phyloP scores from a whole-genome alignment of 129 eudicot species.

The Pittosporum tobira region DNA sequence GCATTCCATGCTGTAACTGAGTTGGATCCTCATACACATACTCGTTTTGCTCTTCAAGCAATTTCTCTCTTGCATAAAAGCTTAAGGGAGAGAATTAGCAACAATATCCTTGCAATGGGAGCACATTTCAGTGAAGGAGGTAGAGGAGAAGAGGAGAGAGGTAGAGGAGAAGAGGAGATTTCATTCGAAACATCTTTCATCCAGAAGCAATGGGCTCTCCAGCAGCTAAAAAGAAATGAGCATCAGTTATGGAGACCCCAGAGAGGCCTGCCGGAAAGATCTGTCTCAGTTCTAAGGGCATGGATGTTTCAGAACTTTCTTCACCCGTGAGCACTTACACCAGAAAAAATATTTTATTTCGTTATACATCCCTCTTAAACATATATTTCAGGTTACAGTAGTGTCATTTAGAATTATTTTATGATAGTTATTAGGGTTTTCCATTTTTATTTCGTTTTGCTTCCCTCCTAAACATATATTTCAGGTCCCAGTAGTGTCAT shows the following conservation, averaged over 20 bases:
- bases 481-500: not conserved
- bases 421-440: not conserved
- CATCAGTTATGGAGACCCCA: slow-evolving; percentile 91
- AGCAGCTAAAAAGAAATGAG: slow-evolving; percentile 71
- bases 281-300: slow-evolving; percentile 84
- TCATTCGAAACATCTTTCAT: slow-evolving; percentile 52
- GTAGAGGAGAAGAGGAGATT: slow-evolving; percentile 27
- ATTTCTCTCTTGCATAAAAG: slow-evolving; percentile 59
- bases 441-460: not conserved
- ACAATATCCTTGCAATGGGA: slow-evolving; percentile 63
- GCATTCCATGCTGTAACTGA: slow-evolving; percentile 93
- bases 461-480: not conserved
- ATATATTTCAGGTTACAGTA: not conserved
- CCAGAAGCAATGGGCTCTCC: slow-evolving; percentile 92
- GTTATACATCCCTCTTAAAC: not conserved
- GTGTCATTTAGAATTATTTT: not conserved
- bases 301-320: slow-evolving; percentile 99
- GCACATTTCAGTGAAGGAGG: slow-evolving; percentile 19
- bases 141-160: slow-evolving; percentile 13
- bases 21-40: slow-evolving; percentile 65
- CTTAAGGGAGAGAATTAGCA: slow-evolving; percentile 71
- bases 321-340: slow-evolving; percentile 61
- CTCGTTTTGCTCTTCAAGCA: slow-evolving; percentile 76
- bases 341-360: not conserved
- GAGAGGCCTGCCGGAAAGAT: slow-evolving; percentile 91